These are phyloP conservation scores for Colletotrichum liaoningense DNA, from an alignment of 2,329 filamentous ascomycete species.

Conservation along the genomic window DNA sequence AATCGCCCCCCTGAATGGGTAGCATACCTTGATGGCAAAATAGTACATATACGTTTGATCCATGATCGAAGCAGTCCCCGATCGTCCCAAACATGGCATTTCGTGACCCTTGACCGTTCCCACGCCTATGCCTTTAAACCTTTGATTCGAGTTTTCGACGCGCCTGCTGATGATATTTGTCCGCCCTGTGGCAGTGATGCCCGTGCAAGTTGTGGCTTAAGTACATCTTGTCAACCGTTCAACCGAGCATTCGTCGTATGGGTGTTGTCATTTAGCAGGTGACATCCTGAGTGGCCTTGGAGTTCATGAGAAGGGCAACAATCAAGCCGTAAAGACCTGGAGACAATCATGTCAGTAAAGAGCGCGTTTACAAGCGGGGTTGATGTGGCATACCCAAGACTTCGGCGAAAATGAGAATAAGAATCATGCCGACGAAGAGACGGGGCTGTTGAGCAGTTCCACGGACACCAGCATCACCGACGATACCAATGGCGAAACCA, in stretches of 20 bases:
- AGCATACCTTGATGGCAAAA: conserved; percentile 56
- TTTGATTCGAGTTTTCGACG: conserved; percentile 38
- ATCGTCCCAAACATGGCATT: conserved; percentile 34
- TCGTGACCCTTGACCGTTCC: conserved; percentile 33
- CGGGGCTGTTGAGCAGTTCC: conserved; percentile 86
- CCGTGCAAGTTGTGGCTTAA: conserved; percentile 40
- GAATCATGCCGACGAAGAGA: conserved; percentile 96
- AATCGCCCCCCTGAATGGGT: conserved; percentile 49
- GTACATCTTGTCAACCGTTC: conserved; percentile 51
- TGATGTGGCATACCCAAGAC: conserved; percentile 78
- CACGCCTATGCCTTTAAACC: conserved; percentile 39
- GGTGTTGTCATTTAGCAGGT: conserved; percentile 62
- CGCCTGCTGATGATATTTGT: conserved; percentile 37
- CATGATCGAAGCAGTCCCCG: conserved; percentile 40
- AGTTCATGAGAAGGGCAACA: conserved; percentile 99
- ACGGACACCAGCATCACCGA: conserved; percentile 89
- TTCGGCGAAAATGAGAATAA: conserved; percentile 99
- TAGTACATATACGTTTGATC: conserved; percentile 59
- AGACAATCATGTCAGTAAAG: conserved; percentile 39
- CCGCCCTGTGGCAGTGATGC: conserved; percentile 38
- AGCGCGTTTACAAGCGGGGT: not conserved
- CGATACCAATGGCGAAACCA: conserved; percentile 88
- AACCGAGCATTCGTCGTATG: conserved; percentile 38
- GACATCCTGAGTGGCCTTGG: conserved; percentile 78
- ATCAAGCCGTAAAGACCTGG: conserved; percentile 98